phyloP scores from a whole-genome alignment of 495 filamentous ascomycete genomes.

The Cudoniella acicularis region DNA sequence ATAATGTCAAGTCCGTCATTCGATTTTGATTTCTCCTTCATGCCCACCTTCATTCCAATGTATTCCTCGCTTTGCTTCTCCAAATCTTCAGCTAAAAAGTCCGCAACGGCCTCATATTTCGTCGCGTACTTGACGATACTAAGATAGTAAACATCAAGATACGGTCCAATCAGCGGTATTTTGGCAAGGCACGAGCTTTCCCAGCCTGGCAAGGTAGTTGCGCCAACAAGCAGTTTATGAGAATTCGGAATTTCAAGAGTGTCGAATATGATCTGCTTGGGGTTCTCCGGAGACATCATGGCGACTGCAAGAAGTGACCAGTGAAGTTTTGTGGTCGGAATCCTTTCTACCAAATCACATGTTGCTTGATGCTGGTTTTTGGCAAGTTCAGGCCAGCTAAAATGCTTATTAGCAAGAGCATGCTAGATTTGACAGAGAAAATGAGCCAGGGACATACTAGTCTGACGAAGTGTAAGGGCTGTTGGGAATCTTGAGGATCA shows the following conservation, averaged over 20 bases:
- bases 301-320: slow-evolving; percentile 33
- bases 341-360: slow-evolving; percentile 18
- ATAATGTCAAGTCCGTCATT: no score
- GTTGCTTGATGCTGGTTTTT: slow-evolving; percentile 30
- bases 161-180: slow-evolving; percentile 16
- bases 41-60: slow-evolving; percentile 29
- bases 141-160: slow-evolving; percentile 13
- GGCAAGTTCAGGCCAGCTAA: slow-evolving; percentile 21
- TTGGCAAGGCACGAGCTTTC: not conserved
- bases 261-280: slow-evolving; percentile 15
- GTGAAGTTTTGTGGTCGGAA: slow-evolving; percentile 21
- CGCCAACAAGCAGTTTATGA: slow-evolving; percentile 21
- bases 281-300: slow-evolving; percentile 24
- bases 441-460: slow-evolving; percentile 26
- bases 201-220: slow-evolving; percentile 1
- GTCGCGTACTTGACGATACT: slow-evolving; percentile 23
- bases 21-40: slow-evolving; percentile 23
- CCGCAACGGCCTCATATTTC: slow-evolving; percentile 31
- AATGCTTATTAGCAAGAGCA: not conserved
- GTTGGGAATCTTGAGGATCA: slow-evolving; percentile 26
- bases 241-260: slow-evolving; percentile 14
- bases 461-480: slow-evolving; percentile 22
- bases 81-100: slow-evolving; percentile 36
- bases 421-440: not conserved
- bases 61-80: slow-evolving; percentile 22